phyloP scores from a whole-genome alignment of 148 eudicot genomes.

The Camellia japonica region DNA sequence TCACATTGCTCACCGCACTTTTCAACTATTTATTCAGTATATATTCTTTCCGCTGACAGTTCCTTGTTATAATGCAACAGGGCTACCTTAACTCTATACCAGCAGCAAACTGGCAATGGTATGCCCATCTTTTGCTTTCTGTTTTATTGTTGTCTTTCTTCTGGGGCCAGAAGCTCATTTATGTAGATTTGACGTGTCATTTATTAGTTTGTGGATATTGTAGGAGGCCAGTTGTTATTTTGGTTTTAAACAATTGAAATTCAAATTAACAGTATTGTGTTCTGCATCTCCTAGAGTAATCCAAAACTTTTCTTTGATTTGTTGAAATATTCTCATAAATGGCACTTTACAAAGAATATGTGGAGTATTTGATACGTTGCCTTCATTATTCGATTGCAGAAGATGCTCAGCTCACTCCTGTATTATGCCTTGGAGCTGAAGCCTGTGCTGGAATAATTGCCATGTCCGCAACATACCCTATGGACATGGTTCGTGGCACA shows the following conservation, averaged over 20 bases:
- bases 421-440: conserved; percentile 85
- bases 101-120: conserved; percentile 81
- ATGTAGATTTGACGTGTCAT: too few species aligned
- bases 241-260: too few species aligned
- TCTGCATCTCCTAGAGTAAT: neutral
- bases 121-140: conserved; percentile 17
- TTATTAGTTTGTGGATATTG: too few species aligned
- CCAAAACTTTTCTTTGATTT: neutral
- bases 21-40: neutral
- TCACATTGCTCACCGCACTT: neutral
- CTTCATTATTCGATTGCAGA: conserved; percentile 34
- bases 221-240: too few species aligned
- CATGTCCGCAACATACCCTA: conserved; percentile 92
- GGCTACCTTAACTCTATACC: conserved; percentile 63
- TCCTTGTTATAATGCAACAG: conserved; percentile 30
- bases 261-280: too few species aligned
- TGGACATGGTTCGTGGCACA: conserved; percentile 95
- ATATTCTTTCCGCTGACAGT: conserved; percentile 21
- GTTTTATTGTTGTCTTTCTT: too few species aligned
- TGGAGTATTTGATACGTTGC: neutral
- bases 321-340: conserved; percentile 4
- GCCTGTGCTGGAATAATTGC: conserved; percentile 96
- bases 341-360: neutral
- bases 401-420: conserved; percentile 82
- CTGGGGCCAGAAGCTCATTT: too few species aligned